Conservation (phyloP, 164 flowering plant genomes). For the Dillenia turbinata region DNA sequence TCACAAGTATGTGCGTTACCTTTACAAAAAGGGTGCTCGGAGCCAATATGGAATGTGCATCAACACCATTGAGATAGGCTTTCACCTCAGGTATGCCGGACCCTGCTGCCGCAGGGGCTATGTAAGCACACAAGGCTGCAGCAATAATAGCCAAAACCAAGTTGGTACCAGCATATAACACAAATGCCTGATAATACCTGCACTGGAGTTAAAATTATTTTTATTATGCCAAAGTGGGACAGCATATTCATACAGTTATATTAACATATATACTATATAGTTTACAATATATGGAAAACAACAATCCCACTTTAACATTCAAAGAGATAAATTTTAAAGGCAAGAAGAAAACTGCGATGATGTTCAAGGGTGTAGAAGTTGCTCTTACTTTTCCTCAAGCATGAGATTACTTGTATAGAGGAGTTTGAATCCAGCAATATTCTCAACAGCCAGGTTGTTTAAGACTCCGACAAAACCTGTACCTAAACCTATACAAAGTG, state of each 20-base stretch:
- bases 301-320: too few species aligned
- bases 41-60: slow-evolving; percentile 84
- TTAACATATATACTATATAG: too few species aligned
- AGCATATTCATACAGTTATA: too few species aligned
- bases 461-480: slow-evolving; percentile 76
- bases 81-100: slow-evolving; percentile 94
- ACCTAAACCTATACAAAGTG: slow-evolving; percentile 63
- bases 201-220: slow-evolving; percentile 27
- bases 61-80: slow-evolving; percentile 91
- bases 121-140: slow-evolving; percentile 64
- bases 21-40: slow-evolving; percentile 89
- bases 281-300: too few species aligned
- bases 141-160: slow-evolving; percentile 56
- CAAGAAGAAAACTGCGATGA: not conserved
- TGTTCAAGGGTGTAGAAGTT: not conserved
- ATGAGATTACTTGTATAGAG: slow-evolving; percentile 58
- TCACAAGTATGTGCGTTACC: slow-evolving; percentile 32
- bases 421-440: slow-evolving; percentile 84
- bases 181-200: slow-evolving; percentile 72
- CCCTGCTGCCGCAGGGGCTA: slow-evolving; percentile 97
- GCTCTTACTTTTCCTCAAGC: slow-evolving; percentile 56
- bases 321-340: not conserved
- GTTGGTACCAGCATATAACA: slow-evolving; percentile 52
- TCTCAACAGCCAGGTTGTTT: slow-evolving; percentile 84
- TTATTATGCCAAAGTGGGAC: too few species aligned